phyloP scores from a whole-genome alignment of 2,329 filamentous ascomycete genomes.

The Beauveria pseudobassiana region DNA sequence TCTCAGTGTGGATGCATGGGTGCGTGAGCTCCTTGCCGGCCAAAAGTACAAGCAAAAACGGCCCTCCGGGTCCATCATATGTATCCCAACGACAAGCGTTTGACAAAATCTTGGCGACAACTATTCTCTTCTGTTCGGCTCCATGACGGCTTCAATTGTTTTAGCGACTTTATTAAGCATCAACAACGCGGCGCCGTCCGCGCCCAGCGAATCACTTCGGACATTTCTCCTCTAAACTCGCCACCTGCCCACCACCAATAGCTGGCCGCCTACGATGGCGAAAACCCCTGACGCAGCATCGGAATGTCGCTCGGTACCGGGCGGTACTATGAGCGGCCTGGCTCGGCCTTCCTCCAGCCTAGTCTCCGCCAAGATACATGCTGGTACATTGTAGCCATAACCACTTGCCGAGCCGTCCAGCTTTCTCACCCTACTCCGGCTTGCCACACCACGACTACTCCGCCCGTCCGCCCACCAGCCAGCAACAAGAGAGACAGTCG shows the following conservation, averaged over 20 bases:
- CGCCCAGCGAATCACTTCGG: background rate
- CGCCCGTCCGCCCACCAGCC: background rate
- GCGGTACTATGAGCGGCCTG: constrained; percentile 2
- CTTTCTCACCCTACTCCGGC: background rate
- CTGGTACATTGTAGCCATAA: no score
- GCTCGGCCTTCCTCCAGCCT: background rate
- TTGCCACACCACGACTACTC: background rate
- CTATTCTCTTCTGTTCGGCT: background rate
- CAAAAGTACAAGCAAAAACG: background rate
- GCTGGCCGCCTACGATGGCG: background rate
- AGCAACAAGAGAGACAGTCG: background rate
- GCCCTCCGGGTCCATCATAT: background rate
- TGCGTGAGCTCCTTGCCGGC: background rate
- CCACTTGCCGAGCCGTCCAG: background rate
- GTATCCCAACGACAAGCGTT: background rate
- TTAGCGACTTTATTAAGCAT: background rate
- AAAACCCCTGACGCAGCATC: background rate
- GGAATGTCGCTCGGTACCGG: constrained; percentile 7
- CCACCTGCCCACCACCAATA: background rate
- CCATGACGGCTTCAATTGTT: background rate
- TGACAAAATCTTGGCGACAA: background rate
- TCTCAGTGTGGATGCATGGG: background rate
- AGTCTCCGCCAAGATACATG: background rate
- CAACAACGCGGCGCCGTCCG: background rate
- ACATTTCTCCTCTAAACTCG: background rate